Base-by-base conservation (phyloP, 1,284 basidiomycete genomes). In the Cutaneotrichosporon daszewskae region DNA sequence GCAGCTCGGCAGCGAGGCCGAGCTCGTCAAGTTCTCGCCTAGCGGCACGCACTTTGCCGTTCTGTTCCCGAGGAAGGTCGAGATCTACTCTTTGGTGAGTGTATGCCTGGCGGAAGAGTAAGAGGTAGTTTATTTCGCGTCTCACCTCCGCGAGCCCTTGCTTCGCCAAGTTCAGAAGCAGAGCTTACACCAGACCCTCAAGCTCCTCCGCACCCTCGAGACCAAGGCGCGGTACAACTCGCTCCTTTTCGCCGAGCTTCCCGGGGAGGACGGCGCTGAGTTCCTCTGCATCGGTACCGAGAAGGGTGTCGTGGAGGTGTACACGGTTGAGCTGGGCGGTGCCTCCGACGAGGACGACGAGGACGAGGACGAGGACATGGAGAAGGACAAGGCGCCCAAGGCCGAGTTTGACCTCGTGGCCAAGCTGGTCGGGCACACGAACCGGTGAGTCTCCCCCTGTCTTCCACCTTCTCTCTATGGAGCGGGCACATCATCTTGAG, bases 1-100 rank as follows among this genome's bases (percentile, higher is more conserved):
- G 26, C 88, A 91, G 60, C 71, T 95, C 5, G 86, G 86, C 14
- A 83, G 83, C 72, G 90, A 94, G 76, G 88, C 84, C 1, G 90
- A 95, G 60, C 69, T 85, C 8, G 87, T 92, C 22, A 77, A 83
- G 24, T 95, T 89, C 82, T 87, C 87, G 2, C 74, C 76, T 1
- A 76, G 79, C 7, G 90, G 90, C 0, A 76, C 78, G 3, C 74
- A 81, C 23, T 89, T 94, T 59, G 81, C 80, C 12, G 84, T 95
- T 1, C 82, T 88, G 57, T 78, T 79, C n/a, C 79, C 79, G 22
- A 79, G 77, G 35, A 82, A 77, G n/a, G 78, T 94, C 17, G 57
- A 58, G 39, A 43, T 65, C 20, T 65, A 62, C 45, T 51, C 47
- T 12, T 44, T 60, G 29, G 62, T 64, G 32, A 50, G 62, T 57